A percentile compares a stretch with the other conserved stretches of the same genome.
Conservation (phyloP, 441 rosid species). For the Arabidopsis lyrata region DNA sequence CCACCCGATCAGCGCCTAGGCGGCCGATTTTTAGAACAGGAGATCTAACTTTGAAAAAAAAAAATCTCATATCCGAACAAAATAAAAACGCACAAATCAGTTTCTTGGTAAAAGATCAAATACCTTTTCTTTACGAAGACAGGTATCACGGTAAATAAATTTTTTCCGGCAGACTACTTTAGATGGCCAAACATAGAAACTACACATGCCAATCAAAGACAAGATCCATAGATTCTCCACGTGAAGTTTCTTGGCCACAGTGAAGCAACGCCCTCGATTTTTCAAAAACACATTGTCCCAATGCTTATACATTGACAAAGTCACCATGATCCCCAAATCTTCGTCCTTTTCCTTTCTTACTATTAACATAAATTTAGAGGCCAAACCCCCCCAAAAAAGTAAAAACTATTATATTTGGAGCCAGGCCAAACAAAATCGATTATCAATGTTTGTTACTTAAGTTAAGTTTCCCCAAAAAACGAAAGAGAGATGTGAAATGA, state of each 20-base stretch:
- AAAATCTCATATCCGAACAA: too few relatives aligned
- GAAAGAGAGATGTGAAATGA: constrained; percentile 38
- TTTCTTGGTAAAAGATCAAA: neutral
- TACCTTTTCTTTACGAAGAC: neutral
- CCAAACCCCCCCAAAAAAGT: neutral
- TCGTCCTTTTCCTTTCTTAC: neutral
- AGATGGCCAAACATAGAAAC: constrained; percentile 22
- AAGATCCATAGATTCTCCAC: constrained; percentile 41
- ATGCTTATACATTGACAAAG: constrained; percentile 34
- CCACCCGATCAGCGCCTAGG: too few relatives aligned
- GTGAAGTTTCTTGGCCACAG: constrained; percentile 43
- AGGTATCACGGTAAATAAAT: neutral
- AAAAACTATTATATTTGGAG: neutral
- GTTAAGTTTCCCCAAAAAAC: neutral
- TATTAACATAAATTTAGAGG: neutral
- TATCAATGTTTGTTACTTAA: neutral
- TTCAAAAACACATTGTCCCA: constrained; percentile 25
- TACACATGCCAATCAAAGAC: constrained; percentile 31
- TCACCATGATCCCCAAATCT: constrained; percentile 24
- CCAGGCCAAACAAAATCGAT: neutral
- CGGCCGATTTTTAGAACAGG: too few relatives aligned
- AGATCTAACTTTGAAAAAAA: too few relatives aligned
- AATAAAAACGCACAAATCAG: too few relatives aligned
- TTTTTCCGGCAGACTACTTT: neutral
- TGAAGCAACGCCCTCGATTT: constrained; percentile 33